Evolutionary conservation across 169 alveolate species (phyloP).

Genomic region (Eimeria zaria): DNA sequence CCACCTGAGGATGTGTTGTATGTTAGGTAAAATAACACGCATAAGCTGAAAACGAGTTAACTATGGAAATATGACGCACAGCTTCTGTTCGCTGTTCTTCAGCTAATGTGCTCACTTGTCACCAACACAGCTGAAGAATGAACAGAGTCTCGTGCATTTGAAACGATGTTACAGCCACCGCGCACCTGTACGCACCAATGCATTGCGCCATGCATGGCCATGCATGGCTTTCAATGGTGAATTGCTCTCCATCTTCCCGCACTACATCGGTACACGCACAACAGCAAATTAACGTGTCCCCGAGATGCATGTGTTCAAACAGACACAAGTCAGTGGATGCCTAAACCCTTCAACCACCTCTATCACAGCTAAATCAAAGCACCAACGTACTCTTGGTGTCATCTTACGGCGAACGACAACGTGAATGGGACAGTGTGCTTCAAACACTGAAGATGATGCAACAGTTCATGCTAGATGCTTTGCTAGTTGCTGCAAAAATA

Average conservation of each 20-base stretch:
- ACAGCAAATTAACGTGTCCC: not conserved
- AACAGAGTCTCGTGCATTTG: not conserved
- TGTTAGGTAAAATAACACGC: not conserved
- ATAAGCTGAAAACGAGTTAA: not conserved
- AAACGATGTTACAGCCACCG: not conserved
- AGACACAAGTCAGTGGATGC: not conserved
- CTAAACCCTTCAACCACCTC: not conserved
- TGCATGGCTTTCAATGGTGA: not conserved
- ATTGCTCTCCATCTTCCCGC: not conserved
- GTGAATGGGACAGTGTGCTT: not conserved
- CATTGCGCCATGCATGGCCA: not conserved
- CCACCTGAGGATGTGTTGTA: not conserved
- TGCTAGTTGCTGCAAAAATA: too few relatives aligned
- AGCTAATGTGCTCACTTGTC: not conserved
- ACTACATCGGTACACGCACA: not conserved
- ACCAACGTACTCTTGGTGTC: not conserved
- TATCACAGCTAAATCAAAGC: not conserved
- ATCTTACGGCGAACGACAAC: not conserved
- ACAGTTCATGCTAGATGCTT: too few relatives aligned
- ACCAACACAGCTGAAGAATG: not conserved
- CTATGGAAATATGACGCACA: not conserved
- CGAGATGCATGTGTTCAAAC: not conserved
- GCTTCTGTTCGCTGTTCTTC: not conserved
- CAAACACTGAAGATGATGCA: too few relatives aligned
- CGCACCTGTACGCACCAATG: not conserved